These are phyloP conservation scores for Ramularia endophylla DNA, from an alignment of 2,329 filamentous ascomycete species.

Conservation along the genomic window DNA sequence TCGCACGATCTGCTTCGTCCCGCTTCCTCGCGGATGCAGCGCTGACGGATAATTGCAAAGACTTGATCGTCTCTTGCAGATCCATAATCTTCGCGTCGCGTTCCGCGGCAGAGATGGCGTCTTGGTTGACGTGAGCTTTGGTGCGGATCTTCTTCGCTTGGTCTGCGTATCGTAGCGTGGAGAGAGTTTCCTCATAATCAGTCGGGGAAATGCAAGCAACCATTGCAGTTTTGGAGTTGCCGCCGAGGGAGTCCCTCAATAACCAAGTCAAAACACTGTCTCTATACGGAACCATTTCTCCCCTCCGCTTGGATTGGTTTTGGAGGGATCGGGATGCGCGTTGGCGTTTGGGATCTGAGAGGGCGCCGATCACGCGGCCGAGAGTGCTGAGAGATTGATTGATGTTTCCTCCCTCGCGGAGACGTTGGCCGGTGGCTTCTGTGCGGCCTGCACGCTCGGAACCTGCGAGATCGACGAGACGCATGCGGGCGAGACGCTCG, in stretches of 20 bases:
- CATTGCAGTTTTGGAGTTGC: conserved; percentile 98
- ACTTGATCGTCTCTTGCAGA: conserved; percentile 92
- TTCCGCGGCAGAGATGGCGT: conserved; percentile 85
- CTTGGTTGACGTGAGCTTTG: conserved; percentile 90
- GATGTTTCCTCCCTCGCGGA: conserved; percentile 95
- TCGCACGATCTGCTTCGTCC: conserved; percentile 64
- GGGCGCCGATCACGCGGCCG: conserved; percentile 88
- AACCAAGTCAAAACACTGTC: conserved; percentile 83
- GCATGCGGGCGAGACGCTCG: conserved; percentile 86
- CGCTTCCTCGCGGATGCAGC: conserved; percentile 59
- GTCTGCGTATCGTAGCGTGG: conserved; percentile 92
- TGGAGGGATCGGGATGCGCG: conserved; percentile 38
- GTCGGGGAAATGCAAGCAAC: conserved; percentile 94
- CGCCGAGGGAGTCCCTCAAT: conserved; percentile 89
- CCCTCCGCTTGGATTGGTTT: conserved; percentile 41
- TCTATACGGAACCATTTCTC: conserved; percentile 73
- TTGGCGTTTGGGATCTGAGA: conserved; percentile 61
- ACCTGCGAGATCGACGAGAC: conserved; percentile 89
- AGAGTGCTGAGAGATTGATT: conserved; percentile 97
- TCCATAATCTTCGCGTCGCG: conserved; percentile 88
- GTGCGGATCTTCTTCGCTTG: conserved; percentile 97
- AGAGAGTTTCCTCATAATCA: conserved; percentile 96
- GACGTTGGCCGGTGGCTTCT: conserved; percentile 82
- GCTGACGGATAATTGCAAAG: conserved; percentile 68
- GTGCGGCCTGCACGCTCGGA: conserved; percentile 94